These are phyloP conservation scores for Dissophora ornata DNA, from an alignment of 192 early-diverging fungal genomes.

Conservation along the genomic window DNA sequence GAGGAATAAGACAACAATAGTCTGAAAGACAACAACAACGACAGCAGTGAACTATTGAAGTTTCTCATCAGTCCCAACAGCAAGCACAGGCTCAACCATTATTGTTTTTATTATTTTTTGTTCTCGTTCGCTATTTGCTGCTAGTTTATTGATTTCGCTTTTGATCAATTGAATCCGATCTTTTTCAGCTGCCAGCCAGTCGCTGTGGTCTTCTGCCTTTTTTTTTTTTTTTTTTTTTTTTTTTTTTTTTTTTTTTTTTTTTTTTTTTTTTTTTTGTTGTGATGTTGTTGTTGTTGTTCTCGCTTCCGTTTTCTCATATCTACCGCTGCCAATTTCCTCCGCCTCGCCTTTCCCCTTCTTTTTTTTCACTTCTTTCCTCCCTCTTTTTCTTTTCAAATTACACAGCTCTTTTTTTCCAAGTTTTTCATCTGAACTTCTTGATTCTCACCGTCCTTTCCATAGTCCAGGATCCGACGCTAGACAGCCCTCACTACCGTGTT, in stretches of 20 bases:
- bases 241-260: too few species aligned
- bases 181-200: too few species aligned
- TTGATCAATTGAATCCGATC: too few species aligned
- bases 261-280: too few species aligned
- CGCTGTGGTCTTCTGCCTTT: too few species aligned
- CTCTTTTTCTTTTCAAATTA: not conserved
- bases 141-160: too few species aligned
- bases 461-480: constrained; percentile 3
- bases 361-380: not conserved
- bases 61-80: not conserved
- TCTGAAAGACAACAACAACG: too few species aligned
- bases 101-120: too few species aligned
- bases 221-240: too few species aligned
- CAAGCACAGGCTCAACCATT: not conserved
- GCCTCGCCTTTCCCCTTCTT: not conserved
- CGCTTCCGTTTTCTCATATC: not conserved
- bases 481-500: not conserved
- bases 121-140: too few species aligned
- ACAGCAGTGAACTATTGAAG: too few species aligned
- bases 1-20: not conserved
- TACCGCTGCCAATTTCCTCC: not conserved
- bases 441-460: constrained; percentile 1
- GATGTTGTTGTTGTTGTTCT: not conserved
- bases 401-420: constrained; percentile 5
- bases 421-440: not conserved